Base-by-base conservation (phyloP, 306 rosid species). In the Elaeagnus macrophylla region DNA sequence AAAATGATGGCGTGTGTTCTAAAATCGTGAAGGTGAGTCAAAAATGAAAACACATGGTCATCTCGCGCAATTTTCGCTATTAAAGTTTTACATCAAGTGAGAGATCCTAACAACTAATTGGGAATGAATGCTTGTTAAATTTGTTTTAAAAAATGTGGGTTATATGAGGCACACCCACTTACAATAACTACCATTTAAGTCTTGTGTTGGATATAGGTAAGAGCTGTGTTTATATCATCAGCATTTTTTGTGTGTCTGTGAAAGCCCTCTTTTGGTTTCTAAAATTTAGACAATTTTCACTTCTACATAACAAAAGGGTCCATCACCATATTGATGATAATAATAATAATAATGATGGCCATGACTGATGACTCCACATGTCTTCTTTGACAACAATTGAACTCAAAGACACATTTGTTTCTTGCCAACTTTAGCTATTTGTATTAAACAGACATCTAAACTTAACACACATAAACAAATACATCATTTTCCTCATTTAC, bases 101-200 rank as follows among this genome's bases (percentile, higher is more conserved):
- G 38, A 60, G 39, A 61, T 10, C 49, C 52, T 48, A 54, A 35
- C 35, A 15, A 57, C 62, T 19, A 50, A 44, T 3, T 5, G 20
- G 1, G 51, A 40, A 14, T 40, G 50, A 60, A 39, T 60, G 6
- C 40, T 42, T 53, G 10, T 51, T 57, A 71, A n/a, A n/a, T n/a
- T 59, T 76, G 61, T 80, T 67, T 60, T 79, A 52, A 79, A 52
- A 79, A 66, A 62, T 77, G 79, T 70, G 78, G 72, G 67, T 60
- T 79, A 59, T 64, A 77, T 77, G 83, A 85, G 41, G 56, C 75
- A 68, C 67, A 77, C 70, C 87, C 66, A 77, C 95, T 76, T 41
- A 60, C 66, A 80, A 68, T 77, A 82, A 73, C 52, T 77, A 65
- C 57, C 84, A 86, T 77, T 82, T 75, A 82, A 75, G 68, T 39